Conservation (phyloP, 2,329 filamentous ascomycete species). For the Colletotrichum phormii region DNA sequence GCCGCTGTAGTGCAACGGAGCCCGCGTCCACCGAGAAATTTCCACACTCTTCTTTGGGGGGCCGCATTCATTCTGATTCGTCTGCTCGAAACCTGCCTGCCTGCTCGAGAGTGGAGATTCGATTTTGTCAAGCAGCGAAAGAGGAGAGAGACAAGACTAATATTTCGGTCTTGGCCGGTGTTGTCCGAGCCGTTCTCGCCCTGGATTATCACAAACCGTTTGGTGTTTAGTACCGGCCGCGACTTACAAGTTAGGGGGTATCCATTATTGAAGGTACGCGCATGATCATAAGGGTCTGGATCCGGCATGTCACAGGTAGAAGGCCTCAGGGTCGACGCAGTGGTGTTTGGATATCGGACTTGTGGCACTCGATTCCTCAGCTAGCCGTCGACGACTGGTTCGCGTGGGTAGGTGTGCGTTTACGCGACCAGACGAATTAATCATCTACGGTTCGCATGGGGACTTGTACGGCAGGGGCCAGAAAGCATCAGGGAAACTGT, state of each 20-base stretch:
- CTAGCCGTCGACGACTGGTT: background rate
- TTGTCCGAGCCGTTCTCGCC: background rate
- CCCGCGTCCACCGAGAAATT: slow-evolving; percentile 1
- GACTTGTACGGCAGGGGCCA: too few relatives aligned
- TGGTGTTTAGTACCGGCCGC: background rate
- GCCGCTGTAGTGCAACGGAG: slow-evolving; percentile 2
- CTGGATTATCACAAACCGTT: background rate
- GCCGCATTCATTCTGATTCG: background rate
- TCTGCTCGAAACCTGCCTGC: background rate
- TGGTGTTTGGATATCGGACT: background rate
- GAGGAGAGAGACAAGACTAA: background rate
- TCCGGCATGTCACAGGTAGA: background rate
- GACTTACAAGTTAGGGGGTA: too few relatives aligned
- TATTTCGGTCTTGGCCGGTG: background rate
- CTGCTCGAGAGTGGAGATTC: background rate
- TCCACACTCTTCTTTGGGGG: background rate
- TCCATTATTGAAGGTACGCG: background rate
- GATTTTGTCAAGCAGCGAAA: background rate
- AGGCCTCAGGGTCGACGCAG: background rate
- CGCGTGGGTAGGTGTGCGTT: background rate
- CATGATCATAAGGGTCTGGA: background rate
- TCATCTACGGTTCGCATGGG: background rate
- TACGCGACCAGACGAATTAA: background rate
- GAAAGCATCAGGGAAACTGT: background rate
- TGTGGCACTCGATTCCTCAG: background rate